Evolutionary conservation across 1,139 yeast species (phyloP).

Genomic region (Ashbya aceris): DNA sequence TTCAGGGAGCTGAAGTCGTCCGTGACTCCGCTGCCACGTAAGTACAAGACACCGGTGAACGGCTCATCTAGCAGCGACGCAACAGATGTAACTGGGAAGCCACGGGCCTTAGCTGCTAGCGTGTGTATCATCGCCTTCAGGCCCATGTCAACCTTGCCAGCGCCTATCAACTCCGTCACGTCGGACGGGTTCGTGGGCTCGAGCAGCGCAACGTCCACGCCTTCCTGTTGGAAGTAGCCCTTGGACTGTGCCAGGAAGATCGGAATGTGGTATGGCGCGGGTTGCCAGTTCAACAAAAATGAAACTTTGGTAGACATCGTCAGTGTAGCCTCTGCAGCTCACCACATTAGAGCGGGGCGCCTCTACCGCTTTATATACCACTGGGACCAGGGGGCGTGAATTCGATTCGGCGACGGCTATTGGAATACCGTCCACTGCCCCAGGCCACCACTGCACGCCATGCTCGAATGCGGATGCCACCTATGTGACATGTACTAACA

Average conservation of each 20-base stretch:
- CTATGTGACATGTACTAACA: too few relatives aligned
- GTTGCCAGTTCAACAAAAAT: slow-evolving; percentile 48
- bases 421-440: too few relatives aligned
- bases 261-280: slow-evolving; percentile 51
- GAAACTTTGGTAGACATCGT: slow-evolving; percentile 39
- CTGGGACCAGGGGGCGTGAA: too few relatives aligned
- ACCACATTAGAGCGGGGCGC: too few relatives aligned
- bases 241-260: slow-evolving; percentile 42
- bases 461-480: too few relatives aligned
- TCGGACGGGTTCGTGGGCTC: slow-evolving; percentile 54
- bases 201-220: slow-evolving; percentile 42
- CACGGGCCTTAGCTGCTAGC: slow-evolving; percentile 51
- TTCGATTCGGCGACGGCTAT: too few relatives aligned
- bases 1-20: slow-evolving; percentile 43
- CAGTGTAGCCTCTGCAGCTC: not conserved
- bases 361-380: too few relatives aligned
- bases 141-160: slow-evolving; percentile 52
- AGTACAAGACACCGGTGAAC: slow-evolving; percentile 46
- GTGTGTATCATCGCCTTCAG: slow-evolving; percentile 55
- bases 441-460: too few relatives aligned
- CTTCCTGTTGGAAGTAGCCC: slow-evolving; percentile 45
- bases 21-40: slow-evolving; percentile 44
- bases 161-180: slow-evolving; percentile 48
- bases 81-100: slow-evolving; percentile 48
- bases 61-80: slow-evolving; percentile 51